Base-by-base conservation (phyloP, 352 stramenopile genomes). In the Globisporangium orthogonon region DNA sequence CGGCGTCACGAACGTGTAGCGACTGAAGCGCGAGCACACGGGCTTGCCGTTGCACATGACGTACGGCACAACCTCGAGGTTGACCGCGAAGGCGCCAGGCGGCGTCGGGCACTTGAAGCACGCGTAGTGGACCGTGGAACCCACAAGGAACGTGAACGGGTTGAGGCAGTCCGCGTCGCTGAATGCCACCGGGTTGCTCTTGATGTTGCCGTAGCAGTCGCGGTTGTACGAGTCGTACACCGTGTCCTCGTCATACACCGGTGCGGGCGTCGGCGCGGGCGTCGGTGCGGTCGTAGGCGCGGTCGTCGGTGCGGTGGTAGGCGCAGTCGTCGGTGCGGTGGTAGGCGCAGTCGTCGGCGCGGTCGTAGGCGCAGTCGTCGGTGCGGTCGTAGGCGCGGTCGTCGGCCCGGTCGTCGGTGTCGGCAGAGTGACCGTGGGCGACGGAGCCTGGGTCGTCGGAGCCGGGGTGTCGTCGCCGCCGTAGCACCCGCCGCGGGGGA, bases 31-130 rank as follows among this genome's bases (percentile, higher is more conserved):
- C 14, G 56, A 61, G 57, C 65, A 71, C 15, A 71, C 54, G 17
- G 65, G 65, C 57, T 62, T 54, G 61, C 39, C 55, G 23, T 53
- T 61, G 54, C 65, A 72, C 50, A 66, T 56, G 17, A 61, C 52
- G 10, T 60, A 55, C 5, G 52, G 33, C 44, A 54, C 50, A 7
- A 29, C 43, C 13, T 56, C 30, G 28, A 62, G 54, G 54, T 60
- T 37, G 14, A 54, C 9, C 14, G 18, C 18, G 35, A 60, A 60
- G n/a, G 45, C 41, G 35, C 51, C 41, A 23, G 53, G 49, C 17
- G 54, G 49, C 23, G 54, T 40, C 6, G 45, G 50, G 37, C 53
- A 61, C 29, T 58, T 60, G 54, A 62, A 61, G 54, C 56, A 65
- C 35, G 61, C 59, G 43, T 61, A 56, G 39, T 58, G 54, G 51